A percentile compares a stretch with the other conserved stretches of the same genome.
phyloP scores from a whole-genome alignment of 768 basidiomycete species.

The Pleurotus ostreatus region DNA sequence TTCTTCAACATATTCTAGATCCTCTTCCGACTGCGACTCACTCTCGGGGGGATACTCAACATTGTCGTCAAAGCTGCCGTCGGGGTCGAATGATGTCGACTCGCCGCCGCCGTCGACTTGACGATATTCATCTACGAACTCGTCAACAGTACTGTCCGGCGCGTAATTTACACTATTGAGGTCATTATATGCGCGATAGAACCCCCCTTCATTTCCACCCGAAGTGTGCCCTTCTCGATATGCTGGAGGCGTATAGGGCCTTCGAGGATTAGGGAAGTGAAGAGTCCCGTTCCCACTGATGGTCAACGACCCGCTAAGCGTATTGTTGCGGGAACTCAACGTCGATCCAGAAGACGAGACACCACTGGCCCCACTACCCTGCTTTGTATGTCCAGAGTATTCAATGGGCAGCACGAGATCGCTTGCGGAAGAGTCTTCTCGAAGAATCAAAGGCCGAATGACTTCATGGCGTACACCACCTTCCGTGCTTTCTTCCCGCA shows the following conservation, averaged over 20 bases:
- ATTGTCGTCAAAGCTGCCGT: background rate
- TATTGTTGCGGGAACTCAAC: conserved; percentile 1
- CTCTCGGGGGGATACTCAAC: background rate
- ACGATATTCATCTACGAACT: no score
- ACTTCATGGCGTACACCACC: conserved; percentile 5
- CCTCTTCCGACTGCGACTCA: background rate
- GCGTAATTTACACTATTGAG: background rate
- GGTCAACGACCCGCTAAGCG: conserved; percentile 3
- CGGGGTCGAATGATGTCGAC: background rate
- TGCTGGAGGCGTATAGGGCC: background rate
- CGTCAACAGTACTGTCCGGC: no score
- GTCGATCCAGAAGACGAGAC: conserved; percentile 4
- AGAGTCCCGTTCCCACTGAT: background rate
- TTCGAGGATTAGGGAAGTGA: background rate
- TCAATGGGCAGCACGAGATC: conserved; percentile 1
- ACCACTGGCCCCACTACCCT: background rate
- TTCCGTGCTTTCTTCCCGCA: conserved; percentile 6
- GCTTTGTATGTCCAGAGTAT: background rate
- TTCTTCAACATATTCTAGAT: background rate
- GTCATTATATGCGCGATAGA: background rate
- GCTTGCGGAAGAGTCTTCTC: conserved; percentile 3
- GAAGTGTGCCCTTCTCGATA: background rate
- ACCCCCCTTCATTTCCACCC: background rate
- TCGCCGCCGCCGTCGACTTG: no score
- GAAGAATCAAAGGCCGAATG: conserved; percentile 1